Evolutionary conservation across 2,329 filamentous ascomycete genomes (phyloP).

Genomic region (Trichophyton mentagrophytes): DNA sequence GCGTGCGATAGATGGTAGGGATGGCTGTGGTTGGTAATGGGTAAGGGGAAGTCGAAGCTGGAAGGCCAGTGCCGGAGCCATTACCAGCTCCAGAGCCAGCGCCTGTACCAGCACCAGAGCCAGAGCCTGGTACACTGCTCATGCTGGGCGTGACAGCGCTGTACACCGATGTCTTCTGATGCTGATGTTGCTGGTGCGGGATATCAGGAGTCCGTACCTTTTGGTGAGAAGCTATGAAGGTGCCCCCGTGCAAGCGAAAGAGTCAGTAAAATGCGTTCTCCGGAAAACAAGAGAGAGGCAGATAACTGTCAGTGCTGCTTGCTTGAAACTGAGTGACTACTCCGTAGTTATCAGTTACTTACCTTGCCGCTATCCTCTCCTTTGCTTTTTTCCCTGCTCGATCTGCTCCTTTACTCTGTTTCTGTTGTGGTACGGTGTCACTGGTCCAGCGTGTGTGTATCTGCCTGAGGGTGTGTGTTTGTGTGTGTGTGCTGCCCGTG

Average conservation of each 20-base stretch:
- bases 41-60: constrained; percentile 19
- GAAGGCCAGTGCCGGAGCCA: constrained; percentile 16
- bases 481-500: too few species aligned
- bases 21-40: constrained; percentile 21
- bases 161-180: neutral
- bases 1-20: constrained; percentile 12
- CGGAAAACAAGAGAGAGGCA: neutral
- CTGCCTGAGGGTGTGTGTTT: neutral
- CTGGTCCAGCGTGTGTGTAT: too few species aligned
- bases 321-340: neutral
- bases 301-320: neutral
- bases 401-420: neutral
- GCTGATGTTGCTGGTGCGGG: neutral
- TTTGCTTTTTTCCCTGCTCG: too few species aligned
- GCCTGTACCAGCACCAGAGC: constrained; percentile 30
- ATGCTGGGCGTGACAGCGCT: constrained; percentile 30
- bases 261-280: neutral
- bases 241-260: neutral
- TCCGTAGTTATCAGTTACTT: too few species aligned
- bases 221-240: neutral
- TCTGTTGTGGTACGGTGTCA: too few species aligned
- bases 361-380: too few species aligned
- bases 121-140: constrained; percentile 32
- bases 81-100: constrained; percentile 16
- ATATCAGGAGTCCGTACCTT: neutral